Conservation (phyloP, 768 basidiomycete genomes). For the Lactarius akahatsu region DNA sequence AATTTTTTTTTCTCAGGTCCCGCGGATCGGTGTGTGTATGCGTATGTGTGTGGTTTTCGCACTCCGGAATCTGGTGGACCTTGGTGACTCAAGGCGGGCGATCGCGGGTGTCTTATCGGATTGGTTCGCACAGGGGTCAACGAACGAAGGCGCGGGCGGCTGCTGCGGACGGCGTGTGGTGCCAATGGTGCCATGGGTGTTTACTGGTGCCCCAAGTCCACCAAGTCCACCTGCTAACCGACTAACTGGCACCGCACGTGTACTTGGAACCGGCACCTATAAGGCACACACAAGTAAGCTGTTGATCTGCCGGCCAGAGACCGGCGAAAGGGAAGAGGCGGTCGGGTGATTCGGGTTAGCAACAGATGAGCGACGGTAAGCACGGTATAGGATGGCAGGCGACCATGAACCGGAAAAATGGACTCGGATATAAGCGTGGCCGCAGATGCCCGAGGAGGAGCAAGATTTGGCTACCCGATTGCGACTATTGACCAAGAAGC, state of each 20-base stretch:
- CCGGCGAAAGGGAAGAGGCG: not conserved
- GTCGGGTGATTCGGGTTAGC: not conserved
- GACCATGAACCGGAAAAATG: not conserved
- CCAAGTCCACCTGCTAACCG: not conserved
- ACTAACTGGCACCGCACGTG: not conserved
- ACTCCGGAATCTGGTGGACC: conserved; percentile 8
- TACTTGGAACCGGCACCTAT: not conserved
- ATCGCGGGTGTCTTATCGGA: conserved; percentile 19
- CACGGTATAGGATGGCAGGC: not conserved
- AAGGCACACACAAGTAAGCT: not conserved
- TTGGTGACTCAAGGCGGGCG: not conserved
- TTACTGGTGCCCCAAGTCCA: not conserved
- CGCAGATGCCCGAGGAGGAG: not conserved
- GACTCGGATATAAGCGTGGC: not conserved
- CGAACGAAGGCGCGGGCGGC: not conserved
- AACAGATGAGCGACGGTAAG: not conserved
- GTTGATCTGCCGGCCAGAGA: not conserved
- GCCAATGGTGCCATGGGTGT: not conserved
- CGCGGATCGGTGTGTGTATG: conserved; percentile 13
- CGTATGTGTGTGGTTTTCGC: not conserved
- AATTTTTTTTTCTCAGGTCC: conserved; percentile 12
- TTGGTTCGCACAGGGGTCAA: conserved; percentile 1
- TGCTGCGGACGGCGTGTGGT: not conserved
- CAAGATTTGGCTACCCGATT: not conserved
- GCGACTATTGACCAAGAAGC: not conserved